Base-by-base conservation (phyloP, 1,284 basidiomycete species). In the Porodaedalea pini region DNA sequence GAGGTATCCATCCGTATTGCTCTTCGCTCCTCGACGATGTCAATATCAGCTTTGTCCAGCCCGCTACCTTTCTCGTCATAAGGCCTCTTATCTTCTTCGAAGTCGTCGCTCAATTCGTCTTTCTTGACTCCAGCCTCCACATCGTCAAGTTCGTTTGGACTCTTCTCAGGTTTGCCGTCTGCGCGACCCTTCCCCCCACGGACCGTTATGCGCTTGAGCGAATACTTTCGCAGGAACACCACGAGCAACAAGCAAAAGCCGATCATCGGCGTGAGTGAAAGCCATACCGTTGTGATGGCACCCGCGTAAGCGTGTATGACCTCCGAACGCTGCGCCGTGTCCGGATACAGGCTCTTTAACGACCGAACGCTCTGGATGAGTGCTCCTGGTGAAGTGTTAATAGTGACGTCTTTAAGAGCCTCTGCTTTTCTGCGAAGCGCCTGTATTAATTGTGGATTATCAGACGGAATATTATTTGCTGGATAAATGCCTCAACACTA, bases 201-300 rank as follows among this genome's bases (percentile, higher is more conserved):
- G 27, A 86, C 73, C 10, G 78, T 70, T 19, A 73, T 76, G n/a
- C 85, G 78, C 59, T 82, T 72, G 17, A 90, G 74, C n/a, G 83
- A 78, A 68, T 90, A 90, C 41, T 71, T 71, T 41, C 80, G 75
- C 32, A 89, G 57, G 66, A 86, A 83, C 3, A 88, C 66, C 2
- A 74, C 70, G 74, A 88, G 72, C 27, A 90, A 61, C 61, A 88
- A 74, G 19, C 78, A 77, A 29, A 75, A 73, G n/a, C 81, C 85
- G 15, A 79, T 41, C 13, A 88, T 66, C 0, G 87, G 85, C 3
- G 82, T 82, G 65, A 76, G 77, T 25, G 87, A 80, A 57, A 90
- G 68, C 90, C 91, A 94, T 55, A 93, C 85, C 41, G 75, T 79
- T 61, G 76, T 76, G 39, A 93, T 82, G 0, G 88, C 79, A 49